A percentile compares a stretch with the other conserved stretches of the same genome.
Conservation (phyloP, 2,329 filamentous ascomycete genomes). For the Amylocarpus encephaloides region DNA sequence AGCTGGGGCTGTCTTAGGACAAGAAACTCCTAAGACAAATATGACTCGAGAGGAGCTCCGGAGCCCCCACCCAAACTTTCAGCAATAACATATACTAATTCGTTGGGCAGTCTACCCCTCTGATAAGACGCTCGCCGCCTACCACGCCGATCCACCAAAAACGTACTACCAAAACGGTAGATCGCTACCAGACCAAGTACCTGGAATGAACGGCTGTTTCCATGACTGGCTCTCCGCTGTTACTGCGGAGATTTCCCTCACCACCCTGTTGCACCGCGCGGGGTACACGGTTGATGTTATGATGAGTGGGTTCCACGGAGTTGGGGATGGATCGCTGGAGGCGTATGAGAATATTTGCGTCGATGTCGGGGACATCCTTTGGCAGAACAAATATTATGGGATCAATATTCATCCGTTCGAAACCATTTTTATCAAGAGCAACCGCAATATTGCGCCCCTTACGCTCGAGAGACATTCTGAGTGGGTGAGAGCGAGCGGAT, state of each 20-base stretch:
- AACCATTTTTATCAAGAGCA: constrained; percentile 18
- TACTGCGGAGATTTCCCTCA: constrained; percentile 10
- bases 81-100: too few species aligned
- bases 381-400: constrained; percentile 14
- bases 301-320: constrained; percentile 16
- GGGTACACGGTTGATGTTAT: constrained; percentile 20
- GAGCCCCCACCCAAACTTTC: too few species aligned
- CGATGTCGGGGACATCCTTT: constrained; percentile 10
- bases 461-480: constrained; percentile 11
- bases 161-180: not conserved
- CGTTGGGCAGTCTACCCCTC: constrained; percentile 12
- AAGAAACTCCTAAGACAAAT: too few species aligned
- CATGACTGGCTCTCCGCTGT: constrained; percentile 10
- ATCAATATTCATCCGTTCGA: constrained; percentile 20
- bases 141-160: not conserved
- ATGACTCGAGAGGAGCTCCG: too few species aligned
- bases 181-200: not conserved
- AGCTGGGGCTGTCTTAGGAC: too few species aligned
- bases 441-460: constrained; percentile 14
- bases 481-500: constrained; percentile 13
- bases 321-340: constrained; percentile 6
- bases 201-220: constrained; percentile 17
- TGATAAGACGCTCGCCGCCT: not conserved
- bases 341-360: constrained; percentile 1
- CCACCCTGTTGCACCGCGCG: constrained; percentile 7